A percentile compares a stretch with the other conserved stretches of the same genome.
phyloP scores from a whole-genome alignment of 2,329 filamentous ascomycete species.

The Colletotrichum eleusines region DNA sequence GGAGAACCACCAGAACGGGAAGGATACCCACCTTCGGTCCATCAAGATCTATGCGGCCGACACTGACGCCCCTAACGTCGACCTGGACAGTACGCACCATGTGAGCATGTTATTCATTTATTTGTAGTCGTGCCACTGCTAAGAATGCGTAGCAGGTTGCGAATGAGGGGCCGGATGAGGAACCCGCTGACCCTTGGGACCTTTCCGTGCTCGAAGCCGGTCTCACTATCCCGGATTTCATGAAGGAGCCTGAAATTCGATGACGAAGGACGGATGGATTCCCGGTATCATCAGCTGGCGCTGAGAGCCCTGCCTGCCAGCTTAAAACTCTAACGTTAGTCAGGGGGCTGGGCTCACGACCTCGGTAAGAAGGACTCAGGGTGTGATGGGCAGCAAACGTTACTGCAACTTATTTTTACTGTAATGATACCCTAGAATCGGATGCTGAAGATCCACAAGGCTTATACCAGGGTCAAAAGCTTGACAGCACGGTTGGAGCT shows the following conservation, averaged over 20 bases:
- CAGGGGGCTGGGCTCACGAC: not conserved
- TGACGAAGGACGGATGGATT: constrained; percentile 40
- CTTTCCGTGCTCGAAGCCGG: constrained; percentile 48
- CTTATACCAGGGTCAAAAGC: constrained; percentile 1
- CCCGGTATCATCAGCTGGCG: not conserved
- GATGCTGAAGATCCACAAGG: not conserved
- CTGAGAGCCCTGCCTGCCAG: not conserved
- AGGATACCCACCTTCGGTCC: constrained; percentile 96
- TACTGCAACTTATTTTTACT: constrained; percentile 28
- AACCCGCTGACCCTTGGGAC: constrained; percentile 45
- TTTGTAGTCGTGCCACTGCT: constrained; percentile 19
- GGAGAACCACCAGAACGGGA: constrained; percentile 99
- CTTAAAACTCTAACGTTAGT: not conserved
- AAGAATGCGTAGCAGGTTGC: constrained; percentile 25
- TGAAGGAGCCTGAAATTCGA: constrained; percentile 58
- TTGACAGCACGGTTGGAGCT: not conserved
- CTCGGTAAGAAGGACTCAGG: not conserved
- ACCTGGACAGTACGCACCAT: constrained; percentile 48
- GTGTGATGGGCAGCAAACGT: not conserved
- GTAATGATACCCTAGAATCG: constrained; percentile 39
- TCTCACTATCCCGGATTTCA: constrained; percentile 56
- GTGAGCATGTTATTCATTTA: constrained; percentile 3
- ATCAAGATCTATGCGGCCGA: constrained; percentile 84
- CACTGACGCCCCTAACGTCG: constrained; percentile 57
- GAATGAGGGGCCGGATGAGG: constrained; percentile 22